Percentiles rank a stretch among this genome's conserved stretches.
Evolutionary conservation across 352 stramenopile genomes (phyloP).

Genomic region (Phytophthora pluvialis): DNA sequence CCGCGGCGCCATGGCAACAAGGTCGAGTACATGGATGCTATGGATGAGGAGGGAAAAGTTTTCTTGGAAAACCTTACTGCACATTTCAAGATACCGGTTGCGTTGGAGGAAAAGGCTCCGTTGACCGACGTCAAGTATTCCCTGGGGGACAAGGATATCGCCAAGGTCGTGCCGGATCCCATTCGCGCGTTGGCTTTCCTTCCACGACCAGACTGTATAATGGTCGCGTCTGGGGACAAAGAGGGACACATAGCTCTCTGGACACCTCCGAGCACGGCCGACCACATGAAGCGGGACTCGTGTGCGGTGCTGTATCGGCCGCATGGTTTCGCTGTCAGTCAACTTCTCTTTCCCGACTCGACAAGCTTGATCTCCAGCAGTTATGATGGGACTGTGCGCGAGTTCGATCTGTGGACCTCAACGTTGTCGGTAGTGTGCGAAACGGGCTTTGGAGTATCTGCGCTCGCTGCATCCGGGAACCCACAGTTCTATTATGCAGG

Average conservation of each 20-base stretch:
- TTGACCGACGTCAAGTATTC: constrained; percentile 40
- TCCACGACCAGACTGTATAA: constrained; percentile 56
- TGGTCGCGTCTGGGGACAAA: constrained; percentile 73
- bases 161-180: constrained; percentile 59
- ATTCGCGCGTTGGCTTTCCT: constrained; percentile 74
- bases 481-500: constrained; percentile 48
- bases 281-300: neutral
- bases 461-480: constrained; percentile 35
- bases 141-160: constrained; percentile 47
- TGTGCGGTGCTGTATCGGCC: constrained; percentile 47
- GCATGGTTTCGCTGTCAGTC: constrained; percentile 53
- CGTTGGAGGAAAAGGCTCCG: constrained; percentile 26
- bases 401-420: constrained; percentile 60
- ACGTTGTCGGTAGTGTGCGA: constrained; percentile 55
- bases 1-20: neutral
- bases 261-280: constrained; percentile 3
- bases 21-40: constrained; percentile 16
- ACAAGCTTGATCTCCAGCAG: constrained; percentile 66
- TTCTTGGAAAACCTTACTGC: constrained; percentile 32
- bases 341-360: constrained; percentile 62
- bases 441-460: constrained; percentile 44
- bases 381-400: constrained; percentile 60
- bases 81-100: neutral
- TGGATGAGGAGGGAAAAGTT: constrained; percentile 20
- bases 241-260: constrained; percentile 55